A percentile compares a stretch with the other conserved stretches of the same genome.
Conservation (phyloP, 352 stramenopile genomes). For the Pythium rishiriense region DNA sequence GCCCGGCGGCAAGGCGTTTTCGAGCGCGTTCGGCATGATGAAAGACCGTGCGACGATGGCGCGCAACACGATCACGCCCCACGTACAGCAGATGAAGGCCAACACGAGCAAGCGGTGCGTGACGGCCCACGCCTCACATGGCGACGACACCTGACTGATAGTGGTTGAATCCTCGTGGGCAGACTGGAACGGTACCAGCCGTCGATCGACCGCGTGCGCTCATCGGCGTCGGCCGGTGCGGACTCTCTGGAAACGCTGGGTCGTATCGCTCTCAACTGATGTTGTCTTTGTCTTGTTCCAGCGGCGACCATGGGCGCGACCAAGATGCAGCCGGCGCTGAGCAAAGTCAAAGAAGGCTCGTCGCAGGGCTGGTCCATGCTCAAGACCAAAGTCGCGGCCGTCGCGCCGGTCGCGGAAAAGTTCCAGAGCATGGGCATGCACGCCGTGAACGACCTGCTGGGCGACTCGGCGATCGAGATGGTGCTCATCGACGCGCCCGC, state of each 20-base stretch:
- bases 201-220: slow-evolving; percentile 71
- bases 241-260: too few species aligned
- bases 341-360: slow-evolving; percentile 68
- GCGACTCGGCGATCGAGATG: slow-evolving; percentile 60
- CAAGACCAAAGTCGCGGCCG: slow-evolving; percentile 72
- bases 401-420: slow-evolving; percentile 68
- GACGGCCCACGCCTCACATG: background rate
- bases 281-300: background rate
- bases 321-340: slow-evolving; percentile 50
- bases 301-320: slow-evolving; percentile 47
- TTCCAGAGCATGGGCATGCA: slow-evolving; percentile 76
- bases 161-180: background rate
- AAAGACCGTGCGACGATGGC: slow-evolving; percentile 34
- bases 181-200: slow-evolving; percentile 77
- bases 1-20: slow-evolving; percentile 5
- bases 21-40: slow-evolving; percentile 27
- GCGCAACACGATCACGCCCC: slow-evolving; percentile 35
- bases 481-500: slow-evolving; percentile 48
- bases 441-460: slow-evolving; percentile 70
- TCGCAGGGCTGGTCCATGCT: slow-evolving; percentile 80
- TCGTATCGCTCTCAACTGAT: too few species aligned
- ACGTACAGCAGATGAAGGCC: slow-evolving; percentile 36
- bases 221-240: slow-evolving; percentile 64
- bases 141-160: background rate
- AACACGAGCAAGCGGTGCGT: slow-evolving; percentile 34